Percentiles rank a stretch among this genome's conserved stretches.
Conservation (phyloP, 768 basidiomycete species). For the Panus rudis region DNA sequence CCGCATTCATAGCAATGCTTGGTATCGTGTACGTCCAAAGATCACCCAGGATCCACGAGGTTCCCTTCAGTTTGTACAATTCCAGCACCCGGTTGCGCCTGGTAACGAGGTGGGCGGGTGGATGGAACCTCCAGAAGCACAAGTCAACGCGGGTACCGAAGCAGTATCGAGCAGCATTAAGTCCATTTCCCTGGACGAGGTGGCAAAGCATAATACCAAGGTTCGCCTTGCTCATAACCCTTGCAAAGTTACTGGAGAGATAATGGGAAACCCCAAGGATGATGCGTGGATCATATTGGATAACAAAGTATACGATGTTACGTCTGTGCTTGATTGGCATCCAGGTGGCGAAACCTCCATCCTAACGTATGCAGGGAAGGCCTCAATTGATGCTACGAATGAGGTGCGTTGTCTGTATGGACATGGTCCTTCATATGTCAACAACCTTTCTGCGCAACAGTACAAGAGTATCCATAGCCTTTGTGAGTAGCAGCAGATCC, state of each 20-base stretch:
- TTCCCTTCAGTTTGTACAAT: slow-evolving; percentile 32
- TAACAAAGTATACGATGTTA: slow-evolving; percentile 50
- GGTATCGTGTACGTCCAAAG: slow-evolving; percentile 48
- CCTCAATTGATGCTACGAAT: slow-evolving; percentile 57
- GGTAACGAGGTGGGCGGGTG: slow-evolving; percentile 44
- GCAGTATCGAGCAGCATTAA: background rate
- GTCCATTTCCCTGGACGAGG: background rate
- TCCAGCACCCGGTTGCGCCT: slow-evolving; percentile 57
- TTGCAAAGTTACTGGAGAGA: slow-evolving; percentile 36
- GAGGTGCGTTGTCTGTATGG: no score
- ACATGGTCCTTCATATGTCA: no score
- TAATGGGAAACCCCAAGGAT: slow-evolving; percentile 17
- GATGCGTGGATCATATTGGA: slow-evolving; percentile 46
- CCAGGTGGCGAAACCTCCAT: slow-evolving; percentile 56
- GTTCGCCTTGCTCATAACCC: slow-evolving; percentile 37
- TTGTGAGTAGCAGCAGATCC: slow-evolving; percentile 5
- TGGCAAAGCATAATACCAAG: slow-evolving; percentile 30
- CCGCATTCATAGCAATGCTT: slow-evolving; percentile 25
- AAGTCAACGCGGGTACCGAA: no score
- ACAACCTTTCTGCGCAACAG: no score
- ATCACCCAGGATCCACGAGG: slow-evolving; percentile 19
- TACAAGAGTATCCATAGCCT: slow-evolving; percentile 18
- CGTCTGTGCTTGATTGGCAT: slow-evolving; percentile 44
- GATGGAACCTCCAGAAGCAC: no score
- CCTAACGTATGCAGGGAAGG: slow-evolving; percentile 44